These are phyloP conservation scores for Lycium ferocissimum DNA, from an alignment of 257 asterid genomes.

Conservation along the genomic window DNA sequence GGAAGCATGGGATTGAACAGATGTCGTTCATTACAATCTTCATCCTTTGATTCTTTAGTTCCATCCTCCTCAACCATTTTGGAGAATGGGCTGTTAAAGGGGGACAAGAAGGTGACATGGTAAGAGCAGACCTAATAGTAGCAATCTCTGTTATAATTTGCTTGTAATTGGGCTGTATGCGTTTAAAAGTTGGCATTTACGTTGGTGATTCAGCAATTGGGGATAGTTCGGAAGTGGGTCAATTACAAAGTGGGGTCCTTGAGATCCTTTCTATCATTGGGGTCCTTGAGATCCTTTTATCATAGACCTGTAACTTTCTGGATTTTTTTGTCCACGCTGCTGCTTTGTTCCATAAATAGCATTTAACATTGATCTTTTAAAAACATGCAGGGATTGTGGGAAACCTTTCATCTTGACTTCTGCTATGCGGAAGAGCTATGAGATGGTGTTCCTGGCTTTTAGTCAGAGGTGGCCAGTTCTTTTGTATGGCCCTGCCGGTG, in stretches of 20 bases:
- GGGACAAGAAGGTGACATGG: slow-evolving; percentile 42
- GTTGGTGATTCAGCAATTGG: not conserved
- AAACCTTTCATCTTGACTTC: slow-evolving; percentile 75
- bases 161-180: slow-evolving; percentile 15
- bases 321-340: not conserved
- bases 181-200: slow-evolving; percentile 11
- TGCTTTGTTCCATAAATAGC: not conserved
- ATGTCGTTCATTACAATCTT: slow-evolving; percentile 36
- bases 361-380: slow-evolving; percentile 31
- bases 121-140: slow-evolving; percentile 35
- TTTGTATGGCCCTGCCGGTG: slow-evolving; percentile 90
- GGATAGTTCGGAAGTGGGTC: slow-evolving; percentile 21
- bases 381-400: slow-evolving; percentile 52
- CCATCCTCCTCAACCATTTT: slow-evolving; percentile 41
- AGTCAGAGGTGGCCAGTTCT: slow-evolving; percentile 97
- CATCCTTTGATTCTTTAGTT: slow-evolving; percentile 35
- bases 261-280: slow-evolving; percentile 4
- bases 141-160: slow-evolving; percentile 21
- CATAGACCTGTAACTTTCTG: not conserved
- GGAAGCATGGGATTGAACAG: slow-evolving; percentile 31
- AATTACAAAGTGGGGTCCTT: not conserved
- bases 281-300: not conserved
- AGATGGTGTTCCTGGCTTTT: slow-evolving; percentile 83
- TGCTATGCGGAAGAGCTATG: slow-evolving; percentile 65
- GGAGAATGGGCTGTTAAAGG: slow-evolving; percentile 19